phyloP scores from a whole-genome alignment of 805 yeast species.

The Myxozyma geophila region DNA sequence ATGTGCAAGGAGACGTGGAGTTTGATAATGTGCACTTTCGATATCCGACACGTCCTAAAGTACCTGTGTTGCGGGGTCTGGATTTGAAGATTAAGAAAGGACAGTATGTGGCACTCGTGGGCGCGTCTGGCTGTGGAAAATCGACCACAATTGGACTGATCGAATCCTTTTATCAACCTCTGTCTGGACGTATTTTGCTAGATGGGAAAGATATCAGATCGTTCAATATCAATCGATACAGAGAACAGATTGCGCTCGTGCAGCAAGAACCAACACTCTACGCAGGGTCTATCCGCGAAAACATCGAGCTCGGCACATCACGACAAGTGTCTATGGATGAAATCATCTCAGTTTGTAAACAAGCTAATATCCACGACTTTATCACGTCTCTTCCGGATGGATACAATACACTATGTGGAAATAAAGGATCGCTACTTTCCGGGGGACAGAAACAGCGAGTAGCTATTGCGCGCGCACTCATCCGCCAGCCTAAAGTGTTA shows the following conservation, averaged over 20 bases:
- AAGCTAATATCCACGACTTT: constrained; percentile 64
- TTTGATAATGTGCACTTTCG: constrained; percentile 64
- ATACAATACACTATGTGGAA: constrained; percentile 61
- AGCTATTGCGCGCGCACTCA: constrained; percentile 75
- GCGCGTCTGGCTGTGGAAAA: constrained; percentile 67
- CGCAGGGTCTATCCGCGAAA: constrained; percentile 60
- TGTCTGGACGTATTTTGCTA: constrained; percentile 54
- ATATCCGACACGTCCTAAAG: constrained; percentile 65
- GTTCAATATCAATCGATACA: constrained; percentile 55
- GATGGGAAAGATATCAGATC: constrained; percentile 57
- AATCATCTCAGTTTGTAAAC: constrained; percentile 53
- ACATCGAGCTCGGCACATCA: constrained; percentile 57
- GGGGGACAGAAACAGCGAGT: constrained; percentile 74
- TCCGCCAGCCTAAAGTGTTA: constrained; percentile 66
- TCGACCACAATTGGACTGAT: constrained; percentile 61
- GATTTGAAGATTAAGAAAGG: constrained; percentile 55
- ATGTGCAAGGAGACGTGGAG: constrained; percentile 55
- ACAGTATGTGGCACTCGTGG: constrained; percentile 67
- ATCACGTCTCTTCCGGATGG: constrained; percentile 62
- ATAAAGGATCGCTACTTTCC: constrained; percentile 57
- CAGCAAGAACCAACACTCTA: constrained; percentile 66
- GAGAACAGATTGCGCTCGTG: constrained; percentile 60
- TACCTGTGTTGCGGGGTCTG: constrained; percentile 57
- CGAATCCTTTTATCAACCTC: constrained; percentile 58
- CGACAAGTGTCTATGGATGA: constrained; percentile 49